A percentile compares a stretch with the other conserved stretches of the same genome.
Evolutionary conservation across 2,329 filamentous ascomycete genomes (phyloP).

Genomic region (Sordariomycetes sp.): DNA sequence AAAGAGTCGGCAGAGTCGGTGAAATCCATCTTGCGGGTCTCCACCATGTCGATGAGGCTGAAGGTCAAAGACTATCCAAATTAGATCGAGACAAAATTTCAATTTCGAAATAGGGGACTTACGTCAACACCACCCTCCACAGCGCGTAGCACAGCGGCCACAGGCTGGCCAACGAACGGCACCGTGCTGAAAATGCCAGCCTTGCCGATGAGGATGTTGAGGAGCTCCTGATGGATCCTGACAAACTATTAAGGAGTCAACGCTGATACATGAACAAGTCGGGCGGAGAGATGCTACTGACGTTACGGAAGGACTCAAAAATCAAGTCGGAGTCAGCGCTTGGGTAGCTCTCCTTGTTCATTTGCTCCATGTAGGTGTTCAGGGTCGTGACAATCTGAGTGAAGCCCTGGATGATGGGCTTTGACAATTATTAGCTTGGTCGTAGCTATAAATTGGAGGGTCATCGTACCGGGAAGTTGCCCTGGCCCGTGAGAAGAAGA

Average conservation of each 20-base stretch:
- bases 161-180: conserved; percentile 16
- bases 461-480: conserved; percentile 18
- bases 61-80: conserved; percentile 10
- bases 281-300: conserved; percentile 1
- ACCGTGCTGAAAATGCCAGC: conserved; percentile 15
- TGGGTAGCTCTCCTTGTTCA: conserved; percentile 7
- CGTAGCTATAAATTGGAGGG: not conserved
- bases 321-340: conserved; percentile 9
- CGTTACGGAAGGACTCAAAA: conserved; percentile 14
- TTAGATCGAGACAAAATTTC: not conserved
- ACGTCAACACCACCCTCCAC: conserved; percentile 15
- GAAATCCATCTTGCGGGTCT: not conserved
- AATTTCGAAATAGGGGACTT: conserved; percentile 5
- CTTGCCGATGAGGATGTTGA: conserved; percentile 25
- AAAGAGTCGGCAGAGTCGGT: conserved; percentile 1
- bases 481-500: conserved; percentile 15
- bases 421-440: no score
- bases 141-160: conserved; percentile 15
- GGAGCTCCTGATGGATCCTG: conserved; percentile 17
- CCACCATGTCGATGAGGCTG: conserved; percentile 8
- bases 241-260: conserved; percentile 12
- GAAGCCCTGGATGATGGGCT: conserved; percentile 19
- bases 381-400: conserved; percentile 16
- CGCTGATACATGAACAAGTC: not conserved
- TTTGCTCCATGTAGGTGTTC: conserved; percentile 7